Percentiles rank a stretch among this genome's conserved stretches.
phyloP scores from a whole-genome alignment of 2,329 filamentous ascomycete genomes.

The Ilyonectria robusta region DNA sequence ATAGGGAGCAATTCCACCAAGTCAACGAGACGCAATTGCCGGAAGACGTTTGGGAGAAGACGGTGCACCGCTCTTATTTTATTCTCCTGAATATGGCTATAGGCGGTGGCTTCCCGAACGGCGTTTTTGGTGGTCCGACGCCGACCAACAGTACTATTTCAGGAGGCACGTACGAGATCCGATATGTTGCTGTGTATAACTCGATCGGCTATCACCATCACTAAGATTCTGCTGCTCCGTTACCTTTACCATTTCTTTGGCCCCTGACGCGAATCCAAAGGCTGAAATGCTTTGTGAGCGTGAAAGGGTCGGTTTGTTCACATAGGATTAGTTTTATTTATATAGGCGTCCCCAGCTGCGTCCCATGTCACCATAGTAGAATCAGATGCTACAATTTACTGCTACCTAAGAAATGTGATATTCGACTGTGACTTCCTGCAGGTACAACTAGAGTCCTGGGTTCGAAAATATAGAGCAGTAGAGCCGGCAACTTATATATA shows the following conservation, averaged over 20 bases:
- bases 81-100: constrained; percentile 1
- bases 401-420: no score
- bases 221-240: background rate
- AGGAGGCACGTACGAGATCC: background rate
- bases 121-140: background rate
- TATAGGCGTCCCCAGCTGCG: background rate
- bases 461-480: no score
- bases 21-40: background rate
- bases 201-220: background rate
- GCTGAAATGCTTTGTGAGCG: background rate
- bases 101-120: background rate
- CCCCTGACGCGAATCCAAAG: background rate
- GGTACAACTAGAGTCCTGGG: no score
- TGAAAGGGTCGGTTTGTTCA: background rate
- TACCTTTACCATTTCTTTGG: background rate
- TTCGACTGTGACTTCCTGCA: no score
- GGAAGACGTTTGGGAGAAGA: background rate
- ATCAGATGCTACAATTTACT: no score
- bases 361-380: no score
- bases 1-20: background rate
- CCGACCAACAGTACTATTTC: constrained; percentile 1
- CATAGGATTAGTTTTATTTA: background rate
- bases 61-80: background rate
- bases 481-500: no score
- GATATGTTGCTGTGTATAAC: constrained; percentile 1